Base-by-base conservation (phyloP, 169 alveolate species). In the Besnoitia besnoiti region DNA sequence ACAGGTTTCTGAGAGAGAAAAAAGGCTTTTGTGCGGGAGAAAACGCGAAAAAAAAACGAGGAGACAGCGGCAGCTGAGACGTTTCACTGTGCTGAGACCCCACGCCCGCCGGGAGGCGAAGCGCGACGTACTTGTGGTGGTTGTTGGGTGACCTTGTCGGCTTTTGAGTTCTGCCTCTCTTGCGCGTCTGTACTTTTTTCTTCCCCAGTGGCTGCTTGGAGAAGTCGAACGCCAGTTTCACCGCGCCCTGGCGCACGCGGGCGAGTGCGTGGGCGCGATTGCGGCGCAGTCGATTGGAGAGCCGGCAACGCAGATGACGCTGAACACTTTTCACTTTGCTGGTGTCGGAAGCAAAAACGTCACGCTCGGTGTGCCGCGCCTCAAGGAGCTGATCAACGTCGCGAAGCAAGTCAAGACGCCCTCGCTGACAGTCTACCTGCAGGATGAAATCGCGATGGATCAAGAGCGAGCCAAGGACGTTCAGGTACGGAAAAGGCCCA, bases 261-360 rank as follows among this genome's bases (percentile, higher is more conserved):
- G 99, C 42, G 99, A 99, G 90, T 89, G 94, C 82, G 95, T 95
- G 8, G 99, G 99, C 0, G 98, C 99, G 40, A 97, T 99, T 39
- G 99, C 99, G 8, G 99, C 99, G 8, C 99, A 99, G 95, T 98
- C 99, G n/a, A 98, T 99, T 46, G 99, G 99, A 82, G 99, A 99
- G 93, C 99, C 99, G 35, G 99, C 99, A 10, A 99, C 99, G 27
- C 99, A 99, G 95, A 99, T 99, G 99, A 99, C 99, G 33, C 96
- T 99, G 82, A 99, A 99, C 96, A 99, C 99, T 51, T 99, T 99
- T 98, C 99, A 99, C 96, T 99, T 99, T 95, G 99, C 99, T 39
- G 99, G 95, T 90, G 99, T 99, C 49, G 99, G 99, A 42, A 97
- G 99, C 67, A 99, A 99, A 96, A 99, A 99, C 96, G 99, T 99